Evolutionary conservation across 2,329 filamentous ascomycete genomes (phyloP).

Genomic region (Botrytis elliptica): DNA sequence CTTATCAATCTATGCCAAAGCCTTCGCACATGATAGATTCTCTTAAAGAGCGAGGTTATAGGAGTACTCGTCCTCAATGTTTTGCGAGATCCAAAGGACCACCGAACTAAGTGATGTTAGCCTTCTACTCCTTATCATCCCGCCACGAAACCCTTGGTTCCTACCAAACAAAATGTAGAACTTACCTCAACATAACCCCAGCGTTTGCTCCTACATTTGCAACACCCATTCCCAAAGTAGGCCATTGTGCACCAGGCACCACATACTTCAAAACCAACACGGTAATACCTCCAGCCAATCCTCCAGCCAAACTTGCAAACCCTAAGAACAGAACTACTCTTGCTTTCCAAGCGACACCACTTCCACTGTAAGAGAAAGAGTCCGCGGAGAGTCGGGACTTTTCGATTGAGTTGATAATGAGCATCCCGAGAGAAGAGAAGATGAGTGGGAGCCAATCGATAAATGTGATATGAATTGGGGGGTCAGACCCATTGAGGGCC

Average conservation of each 20-base stretch:
- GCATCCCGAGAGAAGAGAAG: constrained; percentile 65
- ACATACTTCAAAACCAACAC: constrained; percentile 66
- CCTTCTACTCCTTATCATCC: neutral
- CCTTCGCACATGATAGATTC: neutral
- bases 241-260: constrained; percentile 56
- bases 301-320: constrained; percentile 63
- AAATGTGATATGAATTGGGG: constrained; percentile 58
- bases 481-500: constrained; percentile 55
- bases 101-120: constrained; percentile 50
- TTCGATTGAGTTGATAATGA: constrained; percentile 70
- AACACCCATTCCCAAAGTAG: constrained; percentile 62
- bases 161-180: constrained; percentile 20
- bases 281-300: constrained; percentile 68
- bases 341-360: constrained; percentile 66
- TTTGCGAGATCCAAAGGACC: constrained; percentile 67
- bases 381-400: constrained; percentile 64
- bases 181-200: constrained; percentile 59
- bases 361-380: constrained; percentile 61
- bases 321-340: constrained; percentile 66
- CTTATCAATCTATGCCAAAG: constrained; percentile 5
- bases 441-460: constrained; percentile 69
- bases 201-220: constrained; percentile 66
- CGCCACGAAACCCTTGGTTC: neutral
- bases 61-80: constrained; percentile 70
- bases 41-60: constrained; percentile 61